Base-by-base conservation (phyloP, 805 yeast genomes). In the Ogataea corticis region DNA sequence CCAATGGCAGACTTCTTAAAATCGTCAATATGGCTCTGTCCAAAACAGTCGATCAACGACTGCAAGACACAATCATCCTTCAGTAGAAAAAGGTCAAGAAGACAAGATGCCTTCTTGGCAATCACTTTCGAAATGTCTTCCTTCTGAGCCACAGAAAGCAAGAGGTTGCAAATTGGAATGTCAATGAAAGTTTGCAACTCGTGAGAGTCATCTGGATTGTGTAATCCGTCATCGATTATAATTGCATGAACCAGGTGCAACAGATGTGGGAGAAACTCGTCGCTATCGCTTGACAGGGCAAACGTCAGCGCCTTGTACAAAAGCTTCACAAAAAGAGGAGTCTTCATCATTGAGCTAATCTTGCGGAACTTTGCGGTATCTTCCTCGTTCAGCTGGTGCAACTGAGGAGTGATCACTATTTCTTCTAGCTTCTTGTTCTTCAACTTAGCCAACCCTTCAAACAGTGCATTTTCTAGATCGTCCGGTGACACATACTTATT, bases 201-300 rank as follows among this genome's bases (percentile, higher is more conserved):
- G 48, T 58, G 57, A 2, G 66, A 55, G n/a, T 72, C 73, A 27
- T 73, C 69, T 18, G 75, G 51, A 34, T 73, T 66, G 33, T 51
- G 40, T 7, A 45, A 28, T 2, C 47, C 39, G 35, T 52, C 57
- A 50, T 59, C 69, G 15, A 65, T 40, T 15, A 85, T 57, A 7
- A 83, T 69, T 5, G 87, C 91, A 66, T 86, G 89, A 2, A 84
- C 51, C 40, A 87, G 69, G 59, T 86, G 94, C 31, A 87, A 69
- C n/a, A 83, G 56, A 34, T 79, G 80, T 14, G 80, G 77, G 29
- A 84, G 62, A 54, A 70, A 83, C 0, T 77, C 67, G 43, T 82
- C 85, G 42, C 79, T 76, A 1, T 72, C 70, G 0, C 69, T 64
- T 39, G 72, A 73, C 17, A 82, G 65, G 0, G 86, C 72, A 32